Base-by-base conservation (phyloP, 2,329 filamentous ascomycete genomes). In the Metarhizium humberi region DNA sequence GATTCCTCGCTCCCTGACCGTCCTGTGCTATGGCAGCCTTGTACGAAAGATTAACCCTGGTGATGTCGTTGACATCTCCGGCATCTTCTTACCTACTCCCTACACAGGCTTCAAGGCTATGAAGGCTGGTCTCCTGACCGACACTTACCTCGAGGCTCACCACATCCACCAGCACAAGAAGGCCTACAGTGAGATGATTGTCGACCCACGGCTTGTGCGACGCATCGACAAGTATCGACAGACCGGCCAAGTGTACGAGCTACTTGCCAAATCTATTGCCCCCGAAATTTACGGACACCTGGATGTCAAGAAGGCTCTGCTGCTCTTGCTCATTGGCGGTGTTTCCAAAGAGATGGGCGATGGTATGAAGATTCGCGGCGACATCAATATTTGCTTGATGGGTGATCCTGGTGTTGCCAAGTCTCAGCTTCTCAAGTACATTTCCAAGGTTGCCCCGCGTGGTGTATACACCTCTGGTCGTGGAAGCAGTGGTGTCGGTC, bases 21-120 rank as follows among this genome's bases (percentile, higher is more conserved):
- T 99, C 25, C 82, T 95, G 64, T 96, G 91, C 71, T 87, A 95
- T 66, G 94, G 94, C 58, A 88, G 84, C 58, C 79, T 95, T 13
- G 90, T 92, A 34, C 81, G 94, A 57, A 85, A 90, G 64, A 82
- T 97, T 66, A 97, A 90, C 68, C 94, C 94, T 2, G 94, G 94
- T 60, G 94, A 99, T 71, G 85, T 96, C 4, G 86, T 97, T 20
- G 94, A 99, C 68, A 84, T 96, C 62, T 90, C 90, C 4, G 94
- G 94, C 60, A 92, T 99, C 66, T 99, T 99, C 76, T 77, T 99
- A 34, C 95, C 94, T 1, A 97, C 92, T 0, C 94, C 94, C 0
- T 99, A 99, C 70, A 99, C 94, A n/a, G 94, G 94, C 47, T 99
- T 99, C 80, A 87, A 95, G 74, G 95, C 94, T 3, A 96, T 99